phyloP scores from a whole-genome alignment of 306 rosid species.

The Vigna trinervia region DNA sequence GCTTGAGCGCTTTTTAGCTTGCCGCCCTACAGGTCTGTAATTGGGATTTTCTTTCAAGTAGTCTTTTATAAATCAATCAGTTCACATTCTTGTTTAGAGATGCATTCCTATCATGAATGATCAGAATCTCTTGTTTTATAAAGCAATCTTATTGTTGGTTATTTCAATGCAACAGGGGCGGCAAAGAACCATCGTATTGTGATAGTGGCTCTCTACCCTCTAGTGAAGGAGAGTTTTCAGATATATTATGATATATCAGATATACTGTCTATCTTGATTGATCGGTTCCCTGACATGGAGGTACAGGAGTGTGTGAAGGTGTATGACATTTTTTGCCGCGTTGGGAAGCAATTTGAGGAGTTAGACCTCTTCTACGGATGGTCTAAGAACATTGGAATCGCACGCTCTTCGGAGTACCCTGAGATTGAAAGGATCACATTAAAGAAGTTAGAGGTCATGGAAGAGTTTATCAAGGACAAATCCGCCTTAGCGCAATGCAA shows the following conservation, averaged over 20 bases:
- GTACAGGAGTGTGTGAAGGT: constrained; percentile 63
- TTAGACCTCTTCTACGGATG: constrained; percentile 74
- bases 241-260: constrained; percentile 75
- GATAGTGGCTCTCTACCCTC: constrained; percentile 73
- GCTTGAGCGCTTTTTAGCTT: constrained; percentile 85
- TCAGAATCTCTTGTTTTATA: not conserved
- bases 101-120: not conserved
- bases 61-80: not conserved
- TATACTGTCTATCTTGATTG: constrained; percentile 58
- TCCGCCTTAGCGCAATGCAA: constrained; percentile 48
- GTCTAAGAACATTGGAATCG: constrained; percentile 71
- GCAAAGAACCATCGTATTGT: constrained; percentile 77
- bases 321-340: constrained; percentile 74
- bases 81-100: not conserved
- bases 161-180: constrained; percentile 58
- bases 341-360: constrained; percentile 87
- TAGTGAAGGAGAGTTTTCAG: constrained; percentile 82
- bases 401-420: constrained; percentile 87
- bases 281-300: constrained; percentile 72
- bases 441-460: constrained; percentile 82
- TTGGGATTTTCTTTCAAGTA: too few species aligned
- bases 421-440: constrained; percentile 75
- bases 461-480: constrained; percentile 72
- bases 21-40: constrained; percentile 91
- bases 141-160: constrained; percentile 30